phyloP scores from a whole-genome alignment of 2,329 filamentous ascomycete genomes.

The Aspergillus nomiae region DNA sequence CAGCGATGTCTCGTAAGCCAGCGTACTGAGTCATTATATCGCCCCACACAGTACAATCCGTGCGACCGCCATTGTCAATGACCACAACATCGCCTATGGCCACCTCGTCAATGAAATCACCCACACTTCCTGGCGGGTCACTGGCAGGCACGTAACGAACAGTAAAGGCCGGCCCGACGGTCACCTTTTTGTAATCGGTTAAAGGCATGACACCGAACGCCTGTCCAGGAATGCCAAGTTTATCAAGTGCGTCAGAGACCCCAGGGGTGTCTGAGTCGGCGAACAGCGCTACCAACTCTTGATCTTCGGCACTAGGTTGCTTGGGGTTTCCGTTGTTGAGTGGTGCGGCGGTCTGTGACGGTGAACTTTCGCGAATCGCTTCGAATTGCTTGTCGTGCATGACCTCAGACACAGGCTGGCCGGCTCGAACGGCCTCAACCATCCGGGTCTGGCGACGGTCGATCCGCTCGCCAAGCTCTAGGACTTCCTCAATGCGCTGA shows the following conservation, averaged over 20 bases:
- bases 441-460: constrained; percentile 20
- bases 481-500: constrained; percentile 17
- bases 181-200: constrained; percentile 30
- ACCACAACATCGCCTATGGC: constrained; percentile 33
- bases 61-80: constrained; percentile 38
- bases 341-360: not conserved
- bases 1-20: constrained; percentile 31
- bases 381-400: constrained; percentile 26
- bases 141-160: constrained; percentile 32
- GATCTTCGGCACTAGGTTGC: constrained; percentile 13
- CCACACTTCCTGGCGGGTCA: constrained; percentile 29
- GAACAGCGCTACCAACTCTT: constrained; percentile 20
- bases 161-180: constrained; percentile 36
- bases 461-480: constrained; percentile 17
- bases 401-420: constrained; percentile 19
- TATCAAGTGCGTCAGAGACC: constrained; percentile 26
- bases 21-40: constrained; percentile 42
- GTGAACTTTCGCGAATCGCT: constrained; percentile 10
- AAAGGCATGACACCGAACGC: constrained; percentile 22
- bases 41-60: constrained; percentile 39
- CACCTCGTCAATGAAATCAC: constrained; percentile 37
- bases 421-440: constrained; percentile 21
- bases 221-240: constrained; percentile 24
- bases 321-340: constrained; percentile 6
- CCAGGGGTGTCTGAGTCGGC: constrained; percentile 21